A percentile compares a stretch with the other conserved stretches of the same genome.
These are phyloP conservation scores for Cornus florida DNA, from an alignment of 148 eudicot species.

Conservation along the genomic window DNA sequence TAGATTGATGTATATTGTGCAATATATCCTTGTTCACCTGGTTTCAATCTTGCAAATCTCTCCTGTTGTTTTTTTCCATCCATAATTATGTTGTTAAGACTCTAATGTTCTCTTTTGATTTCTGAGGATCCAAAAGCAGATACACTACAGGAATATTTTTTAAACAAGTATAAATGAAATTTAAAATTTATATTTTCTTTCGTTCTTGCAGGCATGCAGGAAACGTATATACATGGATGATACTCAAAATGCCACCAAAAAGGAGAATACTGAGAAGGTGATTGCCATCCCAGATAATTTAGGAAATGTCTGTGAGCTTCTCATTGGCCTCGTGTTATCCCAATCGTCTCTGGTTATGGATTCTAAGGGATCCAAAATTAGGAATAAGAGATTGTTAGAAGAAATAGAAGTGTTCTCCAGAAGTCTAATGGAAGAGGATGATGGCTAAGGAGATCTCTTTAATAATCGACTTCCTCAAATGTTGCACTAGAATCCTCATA, in stretches of 20 bases:
- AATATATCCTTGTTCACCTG: no score
- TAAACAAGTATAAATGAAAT: background rate
- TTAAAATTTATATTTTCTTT: background rate
- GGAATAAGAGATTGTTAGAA: conserved; percentile 40
- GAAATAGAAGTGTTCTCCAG: conserved; percentile 66
- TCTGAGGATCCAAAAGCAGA: background rate
- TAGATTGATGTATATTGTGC: no score
- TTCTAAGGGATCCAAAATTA: conserved; percentile 8
- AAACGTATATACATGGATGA: conserved; percentile 35
- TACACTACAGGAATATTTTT: background rate
- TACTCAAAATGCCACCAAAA: conserved; percentile 35
- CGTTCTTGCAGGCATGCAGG: conserved; percentile 58
- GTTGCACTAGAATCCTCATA: no score
- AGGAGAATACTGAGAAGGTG: conserved; percentile 32
- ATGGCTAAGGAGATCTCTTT: conserved; percentile 2
- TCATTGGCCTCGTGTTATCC: conserved; percentile 45
- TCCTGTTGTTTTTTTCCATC: no score
- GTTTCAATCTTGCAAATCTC: no score
- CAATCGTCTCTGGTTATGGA: conserved; percentile 29
- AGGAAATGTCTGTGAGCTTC: conserved; percentile 49
- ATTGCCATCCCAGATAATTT: conserved; percentile 34
- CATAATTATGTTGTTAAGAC: background rate
- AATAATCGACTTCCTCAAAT: background rate
- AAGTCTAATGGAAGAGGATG: conserved; percentile 40
- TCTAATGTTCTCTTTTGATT: background rate